Percentiles rank a stretch among this genome's conserved stretches.
Evolutionary conservation across 2,329 filamentous ascomycete species (phyloP).

Genomic region (Fusarium sororula): DNA sequence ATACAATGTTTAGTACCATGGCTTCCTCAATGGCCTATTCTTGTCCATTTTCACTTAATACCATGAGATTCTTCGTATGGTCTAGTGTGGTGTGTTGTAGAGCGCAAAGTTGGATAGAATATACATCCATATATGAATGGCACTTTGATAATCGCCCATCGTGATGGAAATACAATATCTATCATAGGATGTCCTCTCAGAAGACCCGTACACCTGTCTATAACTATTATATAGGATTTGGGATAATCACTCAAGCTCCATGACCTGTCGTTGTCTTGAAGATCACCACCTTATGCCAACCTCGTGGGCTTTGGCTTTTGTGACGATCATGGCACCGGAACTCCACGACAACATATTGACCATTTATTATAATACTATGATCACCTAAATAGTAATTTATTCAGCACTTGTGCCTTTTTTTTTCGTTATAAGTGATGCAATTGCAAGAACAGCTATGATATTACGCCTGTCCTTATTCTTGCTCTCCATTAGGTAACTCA

Average conservation of each 20-base stretch:
- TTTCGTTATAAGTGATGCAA: neutral
- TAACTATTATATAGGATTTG: neutral
- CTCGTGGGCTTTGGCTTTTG: neutral
- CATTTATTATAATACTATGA: neutral
- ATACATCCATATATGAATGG: neutral
- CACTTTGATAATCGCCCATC: neutral
- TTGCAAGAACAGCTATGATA: neutral
- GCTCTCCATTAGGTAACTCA: neutral
- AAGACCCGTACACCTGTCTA: rapidly evolving
- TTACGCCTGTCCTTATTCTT: too few relatives aligned
- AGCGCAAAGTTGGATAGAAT: neutral
- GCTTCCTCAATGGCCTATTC: neutral
- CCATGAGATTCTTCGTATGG: neutral
- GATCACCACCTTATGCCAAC: neutral
- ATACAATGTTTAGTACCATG: neutral
- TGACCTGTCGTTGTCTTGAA: neutral
- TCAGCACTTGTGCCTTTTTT: neutral
- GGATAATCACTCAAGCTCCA: neutral
- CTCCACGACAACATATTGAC: neutral
- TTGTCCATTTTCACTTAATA: too few relatives aligned
- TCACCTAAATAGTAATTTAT: rapidly evolving
- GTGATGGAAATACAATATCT: neutral
- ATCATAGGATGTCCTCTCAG: rapidly evolving
- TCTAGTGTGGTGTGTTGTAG: too few relatives aligned
- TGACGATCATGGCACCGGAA: neutral